Conservation (phyloP, 1,284 basidiomycete genomes). For the Coniferiporia sulphurascens region DNA sequence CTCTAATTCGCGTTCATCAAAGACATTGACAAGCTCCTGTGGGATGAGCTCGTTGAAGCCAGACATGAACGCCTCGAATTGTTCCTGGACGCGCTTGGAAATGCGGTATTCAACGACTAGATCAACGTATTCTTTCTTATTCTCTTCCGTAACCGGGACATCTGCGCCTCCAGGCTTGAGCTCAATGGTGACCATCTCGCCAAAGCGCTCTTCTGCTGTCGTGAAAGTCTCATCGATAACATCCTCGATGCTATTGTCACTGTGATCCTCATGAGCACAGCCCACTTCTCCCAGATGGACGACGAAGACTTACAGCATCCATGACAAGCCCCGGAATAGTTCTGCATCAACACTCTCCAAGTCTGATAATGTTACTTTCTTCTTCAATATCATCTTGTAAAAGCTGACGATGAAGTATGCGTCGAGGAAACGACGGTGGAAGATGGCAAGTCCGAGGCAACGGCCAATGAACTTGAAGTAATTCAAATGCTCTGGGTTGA, state of each 20-base stretch:
- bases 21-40: slow-evolving; percentile 92
- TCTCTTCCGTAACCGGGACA: slow-evolving; percentile 88
- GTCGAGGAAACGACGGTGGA: slow-evolving; percentile 93
- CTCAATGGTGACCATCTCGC: slow-evolving; percentile 92
- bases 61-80: slow-evolving; percentile 94
- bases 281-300: neutral
- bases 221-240: slow-evolving; percentile 95
- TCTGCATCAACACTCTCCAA: slow-evolving; percentile 86
- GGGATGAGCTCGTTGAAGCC: slow-evolving; percentile 96
- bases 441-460: slow-evolving; percentile 87
- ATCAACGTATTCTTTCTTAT: slow-evolving; percentile 99
- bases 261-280: slow-evolving; percentile 28
- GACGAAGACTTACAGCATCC: slow-evolving; percentile 73
- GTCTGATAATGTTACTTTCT: slow-evolving; percentile 82
- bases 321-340: slow-evolving; percentile 83
- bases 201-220: slow-evolving; percentile 94
- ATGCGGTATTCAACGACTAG: slow-evolving; percentile 94
- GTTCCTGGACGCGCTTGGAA: slow-evolving; percentile 87
- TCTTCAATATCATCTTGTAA: slow-evolving; percentile 96
- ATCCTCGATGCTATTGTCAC: slow-evolving; percentile 93
- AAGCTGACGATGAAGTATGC: slow-evolving; percentile 96
- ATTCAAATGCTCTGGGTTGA: slow-evolving; percentile 95
- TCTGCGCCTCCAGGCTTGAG: slow-evolving; percentile 85
- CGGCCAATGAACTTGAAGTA: slow-evolving; percentile 98
- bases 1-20: slow-evolving; percentile 97